These are phyloP conservation scores for Crucihimalaya himalaica DNA, from an alignment of 345 rosid species.

Conservation along the genomic window DNA sequence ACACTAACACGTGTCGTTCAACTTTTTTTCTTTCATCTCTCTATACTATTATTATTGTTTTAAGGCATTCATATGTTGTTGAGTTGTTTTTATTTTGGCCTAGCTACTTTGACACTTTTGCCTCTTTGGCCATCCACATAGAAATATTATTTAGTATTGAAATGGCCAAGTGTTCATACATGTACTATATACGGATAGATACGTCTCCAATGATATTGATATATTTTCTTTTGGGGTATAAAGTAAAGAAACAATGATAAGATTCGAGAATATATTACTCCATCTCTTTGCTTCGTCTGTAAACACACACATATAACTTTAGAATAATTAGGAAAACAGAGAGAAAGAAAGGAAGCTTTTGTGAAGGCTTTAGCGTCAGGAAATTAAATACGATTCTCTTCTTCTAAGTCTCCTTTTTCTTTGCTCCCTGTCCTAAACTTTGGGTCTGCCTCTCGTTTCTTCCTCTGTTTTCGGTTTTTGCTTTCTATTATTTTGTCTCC, in stretches of 20 bases:
- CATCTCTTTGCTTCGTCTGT: slow-evolving; percentile 35
- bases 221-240: neutral
- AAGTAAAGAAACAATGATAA: slow-evolving; percentile 14
- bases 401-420: slow-evolving; percentile 63
- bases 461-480: slow-evolving; percentile 17
- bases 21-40: too few species aligned
- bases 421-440: slow-evolving; percentile 33
- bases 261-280: slow-evolving; percentile 37
- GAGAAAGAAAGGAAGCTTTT: slow-evolving; percentile 40
- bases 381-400: slow-evolving; percentile 49
- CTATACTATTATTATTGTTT: too few species aligned
- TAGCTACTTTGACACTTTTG: too few species aligned
- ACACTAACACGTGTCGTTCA: neutral
- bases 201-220: slow-evolving; percentile 1
- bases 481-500: neutral
- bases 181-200: slow-evolving; percentile 1
- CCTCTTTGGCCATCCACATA: too few species aligned
- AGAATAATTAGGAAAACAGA: slow-evolving; percentile 40
- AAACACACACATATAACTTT: slow-evolving; percentile 31
- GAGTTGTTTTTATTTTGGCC: too few species aligned
- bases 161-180: slow-evolving; percentile 15
- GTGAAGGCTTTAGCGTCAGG: slow-evolving; percentile 53
- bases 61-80: too few species aligned
- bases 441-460: slow-evolving; percentile 23
- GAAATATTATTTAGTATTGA: too few species aligned